Evolutionary conservation across 176 grass and related monocot genomes (phyloP).

Genomic region (Ensete ventricosum): DNA sequence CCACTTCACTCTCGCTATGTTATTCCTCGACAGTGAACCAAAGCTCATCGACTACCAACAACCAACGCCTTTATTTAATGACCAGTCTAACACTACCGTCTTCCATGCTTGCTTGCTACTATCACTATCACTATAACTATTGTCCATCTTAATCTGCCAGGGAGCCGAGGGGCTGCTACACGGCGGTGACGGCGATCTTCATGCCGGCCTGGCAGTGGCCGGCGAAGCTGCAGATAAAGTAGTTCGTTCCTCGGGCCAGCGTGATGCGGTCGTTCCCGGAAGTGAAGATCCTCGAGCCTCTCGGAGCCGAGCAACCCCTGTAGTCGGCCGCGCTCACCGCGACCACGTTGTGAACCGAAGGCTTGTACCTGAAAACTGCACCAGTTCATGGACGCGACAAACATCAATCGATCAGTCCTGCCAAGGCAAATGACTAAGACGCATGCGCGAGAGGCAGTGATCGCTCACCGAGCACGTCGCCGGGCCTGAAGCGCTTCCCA

Average conservation of each 20-base stretch:
- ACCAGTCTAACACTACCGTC: no score
- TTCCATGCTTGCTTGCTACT: no score
- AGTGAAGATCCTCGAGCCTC: conserved; percentile 29
- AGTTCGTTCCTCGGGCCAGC: conserved; percentile 57
- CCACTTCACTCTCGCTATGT: no score
- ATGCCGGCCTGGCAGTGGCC: conserved; percentile 77
- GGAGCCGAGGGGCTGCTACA: background rate
- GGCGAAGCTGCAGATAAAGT: conserved; percentile 72
- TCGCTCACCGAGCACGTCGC: conserved; percentile 67
- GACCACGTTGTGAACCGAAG: conserved; percentile 65
- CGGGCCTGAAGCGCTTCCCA: conserved; percentile 71
- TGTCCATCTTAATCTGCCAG: no score
- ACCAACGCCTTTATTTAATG: no score
- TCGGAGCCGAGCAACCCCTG: conserved; percentile 32
- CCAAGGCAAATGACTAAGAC: background rate
- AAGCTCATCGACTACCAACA: no score
- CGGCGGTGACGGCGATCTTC: conserved; percentile 69
- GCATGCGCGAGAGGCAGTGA: background rate
- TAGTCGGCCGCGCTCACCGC: conserved; percentile 46
- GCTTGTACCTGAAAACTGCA: conserved; percentile 72
- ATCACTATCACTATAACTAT: no score
- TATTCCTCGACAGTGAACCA: no score
- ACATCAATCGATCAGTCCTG: no score
- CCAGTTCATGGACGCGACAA: background rate
- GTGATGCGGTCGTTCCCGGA: conserved; percentile 74